These are phyloP conservation scores for Boletus reticulatus DNA, from an alignment of 768 basidiomycete species.

Conservation along the genomic window DNA sequence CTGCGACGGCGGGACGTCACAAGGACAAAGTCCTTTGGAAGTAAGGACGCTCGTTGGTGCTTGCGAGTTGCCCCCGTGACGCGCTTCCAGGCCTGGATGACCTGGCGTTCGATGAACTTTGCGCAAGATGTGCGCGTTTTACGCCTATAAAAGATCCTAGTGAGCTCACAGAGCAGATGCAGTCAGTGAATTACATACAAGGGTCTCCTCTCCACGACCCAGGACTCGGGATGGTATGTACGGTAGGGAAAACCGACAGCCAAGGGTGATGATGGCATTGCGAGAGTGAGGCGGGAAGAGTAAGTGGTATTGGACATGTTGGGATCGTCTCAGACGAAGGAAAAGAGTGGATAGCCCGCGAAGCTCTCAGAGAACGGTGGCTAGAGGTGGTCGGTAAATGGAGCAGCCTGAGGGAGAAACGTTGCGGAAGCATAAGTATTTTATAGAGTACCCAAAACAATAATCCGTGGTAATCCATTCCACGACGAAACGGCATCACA, in stretches of 20 bases:
- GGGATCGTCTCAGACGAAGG: slow-evolving; percentile 25
- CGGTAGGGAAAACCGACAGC: slow-evolving; percentile 6
- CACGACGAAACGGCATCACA: background rate
- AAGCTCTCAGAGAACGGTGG: slow-evolving; percentile 24
- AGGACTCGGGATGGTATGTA: slow-evolving; percentile 21
- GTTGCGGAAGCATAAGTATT: background rate
- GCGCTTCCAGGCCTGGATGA: slow-evolving; percentile 60
- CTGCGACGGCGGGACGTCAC: slow-evolving; percentile 57
- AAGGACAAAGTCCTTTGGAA: slow-evolving; percentile 61
- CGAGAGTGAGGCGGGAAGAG: background rate
- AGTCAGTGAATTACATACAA: slow-evolving; percentile 14
- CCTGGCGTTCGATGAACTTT: slow-evolving; percentile 55
- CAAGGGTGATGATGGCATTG: slow-evolving; percentile 11
- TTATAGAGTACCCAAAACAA: slow-evolving; percentile 24
- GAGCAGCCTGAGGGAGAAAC: background rate
- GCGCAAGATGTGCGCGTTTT: slow-evolving; percentile 33
- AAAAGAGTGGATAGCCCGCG: slow-evolving; percentile 27
- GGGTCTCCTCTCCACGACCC: slow-evolving; percentile 25
- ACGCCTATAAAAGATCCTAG: slow-evolving; percentile 7
- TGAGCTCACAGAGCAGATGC: background rate
- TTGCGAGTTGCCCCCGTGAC: slow-evolving; percentile 54
- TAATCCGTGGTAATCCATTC: background rate
- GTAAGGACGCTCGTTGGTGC: slow-evolving; percentile 48
- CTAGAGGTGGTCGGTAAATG: background rate
- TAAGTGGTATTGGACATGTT: background rate